Evolutionary conservation across 2,329 filamentous ascomycete species (phyloP).

Genomic region (Paraphoma sp.): DNA sequence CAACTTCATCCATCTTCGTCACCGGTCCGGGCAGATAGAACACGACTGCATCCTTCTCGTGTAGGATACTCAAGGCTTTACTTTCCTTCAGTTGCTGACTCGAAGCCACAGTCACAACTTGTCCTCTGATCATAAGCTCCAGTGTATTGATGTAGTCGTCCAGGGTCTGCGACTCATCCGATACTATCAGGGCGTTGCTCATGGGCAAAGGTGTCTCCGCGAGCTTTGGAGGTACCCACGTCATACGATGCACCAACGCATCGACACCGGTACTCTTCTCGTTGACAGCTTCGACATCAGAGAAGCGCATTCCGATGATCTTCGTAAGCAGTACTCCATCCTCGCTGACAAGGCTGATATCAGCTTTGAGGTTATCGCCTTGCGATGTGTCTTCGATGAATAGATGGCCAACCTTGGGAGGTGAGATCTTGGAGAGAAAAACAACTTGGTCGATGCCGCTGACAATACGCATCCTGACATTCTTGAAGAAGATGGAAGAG

Average conservation of each 20-base stretch:
- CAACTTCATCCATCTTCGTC: constrained; percentile 18
- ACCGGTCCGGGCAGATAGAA: constrained; percentile 16
- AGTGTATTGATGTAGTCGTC: constrained; percentile 8
- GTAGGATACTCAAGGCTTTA: not conserved
- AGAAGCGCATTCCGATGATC: constrained; percentile 29
- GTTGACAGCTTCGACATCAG: constrained; percentile 34
- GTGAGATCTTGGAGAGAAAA: constrained; percentile 14
- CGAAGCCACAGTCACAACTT: not conserved
- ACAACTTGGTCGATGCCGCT: constrained; percentile 34
- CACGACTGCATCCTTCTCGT: constrained; percentile 3
- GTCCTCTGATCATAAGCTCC: not conserved
- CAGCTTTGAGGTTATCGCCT: constrained; percentile 4
- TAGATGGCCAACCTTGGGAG: constrained; percentile 46
- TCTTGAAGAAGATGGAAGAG: constrained; percentile 48
- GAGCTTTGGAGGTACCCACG: constrained; percentile 47
- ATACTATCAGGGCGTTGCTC: constrained; percentile 28
- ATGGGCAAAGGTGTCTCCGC: constrained; percentile 36
- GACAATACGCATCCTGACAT: constrained; percentile 47
- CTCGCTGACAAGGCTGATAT: constrained; percentile 12
- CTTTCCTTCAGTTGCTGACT: not conserved
- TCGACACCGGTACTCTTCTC: constrained; percentile 28
- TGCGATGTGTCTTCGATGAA: constrained; percentile 32
- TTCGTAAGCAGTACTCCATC: constrained; percentile 20
- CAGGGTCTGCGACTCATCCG: constrained; percentile 2
- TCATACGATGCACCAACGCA: constrained; percentile 46